Evolutionary conservation across 768 basidiomycete species (phyloP), one percentile per base, ranked within the genome.

Genomic region (Hericium rajendrae): DNA sequence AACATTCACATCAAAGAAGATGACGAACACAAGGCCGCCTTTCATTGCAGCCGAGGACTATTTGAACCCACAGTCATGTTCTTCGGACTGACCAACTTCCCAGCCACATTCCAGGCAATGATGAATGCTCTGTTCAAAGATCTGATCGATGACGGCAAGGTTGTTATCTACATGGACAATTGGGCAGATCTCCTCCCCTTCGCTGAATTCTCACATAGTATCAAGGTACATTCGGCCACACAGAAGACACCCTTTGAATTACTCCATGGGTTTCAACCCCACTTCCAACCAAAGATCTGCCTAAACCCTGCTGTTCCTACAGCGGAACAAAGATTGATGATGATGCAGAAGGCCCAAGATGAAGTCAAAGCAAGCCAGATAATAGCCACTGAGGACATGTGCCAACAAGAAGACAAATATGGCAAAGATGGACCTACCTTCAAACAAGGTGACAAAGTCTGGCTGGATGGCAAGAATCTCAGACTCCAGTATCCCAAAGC

Each of bases 141-240:
- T n/a, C 24, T 24, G 24, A 24, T 24, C 4, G 24, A 24, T 4
- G n/a, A 24, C 2, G 24, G 24, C 24, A 24, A 24, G 24, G 24
- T 24, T n/a, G n/a, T 24, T 4, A 24, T 24, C 24, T 24, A 39
- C 18, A 70, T 66, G 51, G 59, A 69, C 38, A 58, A 70, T 49
- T 73, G 68, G 71, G 32, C 49, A 1, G 40, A 60, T 2, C 59
- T 62, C 9, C 62, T 74, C 0, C 57, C 66, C 1, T 22, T 65
- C 1, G 67, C 70, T 0, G 63, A 68, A 32, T 72, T 72, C 48
- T 55, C 62, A 1, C 68, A 72, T 57, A 73, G 73, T 62, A 62
- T 62, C 48, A 38, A 64, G 3, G 9, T 53, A 5, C 66, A 70
- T 41, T 55, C 66, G 0, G 40, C 67, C 8, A 69, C 63, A 18